Percentiles rank a stretch among this genome's conserved stretches.
phyloP scores from a whole-genome alignment of 2,329 filamentous ascomycete species.

The Apiospora koreana region DNA sequence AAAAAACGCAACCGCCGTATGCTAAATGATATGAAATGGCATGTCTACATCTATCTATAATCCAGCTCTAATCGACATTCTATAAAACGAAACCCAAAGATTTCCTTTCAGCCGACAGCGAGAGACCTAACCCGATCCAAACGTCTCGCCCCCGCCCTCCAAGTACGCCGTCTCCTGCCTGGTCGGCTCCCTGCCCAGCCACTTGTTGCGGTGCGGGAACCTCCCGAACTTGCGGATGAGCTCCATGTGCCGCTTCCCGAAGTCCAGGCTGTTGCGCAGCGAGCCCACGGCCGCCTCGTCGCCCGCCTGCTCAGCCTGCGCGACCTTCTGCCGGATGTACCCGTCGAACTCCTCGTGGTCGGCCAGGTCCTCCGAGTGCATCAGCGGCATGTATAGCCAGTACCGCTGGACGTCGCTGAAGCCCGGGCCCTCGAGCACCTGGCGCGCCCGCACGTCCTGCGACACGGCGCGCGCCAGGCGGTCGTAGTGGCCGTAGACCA shows the following conservation, averaged over 20 bases:
- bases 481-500: slow-evolving; percentile 59
- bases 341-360: slow-evolving; percentile 42
- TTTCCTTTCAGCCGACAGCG: no score
- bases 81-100: no score
- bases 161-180: slow-evolving; percentile 44
- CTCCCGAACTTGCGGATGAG: slow-evolving; percentile 47
- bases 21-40: not conserved
- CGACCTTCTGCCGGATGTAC: not conserved
- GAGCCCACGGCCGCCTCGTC: not conserved
- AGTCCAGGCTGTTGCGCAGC: slow-evolving; percentile 18
- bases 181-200: slow-evolving; percentile 41
- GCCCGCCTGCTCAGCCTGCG: not conserved
- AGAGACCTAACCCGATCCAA: slow-evolving; percentile 15
- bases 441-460: slow-evolving; percentile 33
- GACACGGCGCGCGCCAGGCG: slow-evolving; percentile 50
- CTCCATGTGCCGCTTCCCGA: slow-evolving; percentile 38
- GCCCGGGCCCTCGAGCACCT: slow-evolving; percentile 37
- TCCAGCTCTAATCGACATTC: not conserved
- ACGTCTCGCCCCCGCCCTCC: slow-evolving; percentile 29
- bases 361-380: slow-evolving; percentile 55
- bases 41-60: not conserved
- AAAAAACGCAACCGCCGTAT: no score
- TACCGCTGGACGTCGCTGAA: slow-evolving; percentile 35
- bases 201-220: slow-evolving; percentile 50
- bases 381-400: slow-evolving; percentile 63